These are phyloP conservation scores for Metschnikowia lunata DNA, from an alignment of 805 yeast genomes.

Conservation along the genomic window DNA sequence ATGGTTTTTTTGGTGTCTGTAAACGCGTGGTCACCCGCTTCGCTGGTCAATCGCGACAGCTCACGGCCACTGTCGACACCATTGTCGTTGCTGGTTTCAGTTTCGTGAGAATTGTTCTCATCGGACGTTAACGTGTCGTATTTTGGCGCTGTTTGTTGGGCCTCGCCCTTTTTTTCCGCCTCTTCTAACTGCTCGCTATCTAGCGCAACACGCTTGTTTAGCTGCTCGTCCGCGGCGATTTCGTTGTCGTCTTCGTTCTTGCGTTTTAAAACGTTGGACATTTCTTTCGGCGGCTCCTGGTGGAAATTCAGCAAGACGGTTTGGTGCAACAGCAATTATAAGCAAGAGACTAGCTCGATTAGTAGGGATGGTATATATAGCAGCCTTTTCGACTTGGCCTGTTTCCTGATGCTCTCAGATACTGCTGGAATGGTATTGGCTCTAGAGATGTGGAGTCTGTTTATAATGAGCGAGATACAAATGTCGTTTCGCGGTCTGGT, in stretches of 20 bases:
- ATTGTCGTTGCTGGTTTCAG: not conserved
- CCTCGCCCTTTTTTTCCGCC: not conserved
- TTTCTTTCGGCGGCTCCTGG: not conserved
- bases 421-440: too few relatives aligned
- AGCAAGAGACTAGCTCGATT: too few relatives aligned
- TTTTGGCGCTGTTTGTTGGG: not conserved
- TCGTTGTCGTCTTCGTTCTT: conserved; percentile 57
- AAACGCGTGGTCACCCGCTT: not conserved
- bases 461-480: too few relatives aligned
- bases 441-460: too few relatives aligned
- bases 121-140: not conserved
- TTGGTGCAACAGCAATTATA: too few relatives aligned
- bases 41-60: too few relatives aligned
- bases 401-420: too few relatives aligned
- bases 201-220: conserved; percentile 64
- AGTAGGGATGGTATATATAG: too few relatives aligned
- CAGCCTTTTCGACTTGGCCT: too few relatives aligned
- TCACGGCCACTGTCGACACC: not conserved
- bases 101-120: not conserved
- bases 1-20: not conserved
- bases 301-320: too few relatives aligned
- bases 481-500: too few relatives aligned
- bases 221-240: conserved; percentile 41
- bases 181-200: conserved; percentile 51
- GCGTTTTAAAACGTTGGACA: conserved; percentile 49